Base-by-base conservation (phyloP, 768 basidiomycete species). In the Panaeolus cyanescens region DNA sequence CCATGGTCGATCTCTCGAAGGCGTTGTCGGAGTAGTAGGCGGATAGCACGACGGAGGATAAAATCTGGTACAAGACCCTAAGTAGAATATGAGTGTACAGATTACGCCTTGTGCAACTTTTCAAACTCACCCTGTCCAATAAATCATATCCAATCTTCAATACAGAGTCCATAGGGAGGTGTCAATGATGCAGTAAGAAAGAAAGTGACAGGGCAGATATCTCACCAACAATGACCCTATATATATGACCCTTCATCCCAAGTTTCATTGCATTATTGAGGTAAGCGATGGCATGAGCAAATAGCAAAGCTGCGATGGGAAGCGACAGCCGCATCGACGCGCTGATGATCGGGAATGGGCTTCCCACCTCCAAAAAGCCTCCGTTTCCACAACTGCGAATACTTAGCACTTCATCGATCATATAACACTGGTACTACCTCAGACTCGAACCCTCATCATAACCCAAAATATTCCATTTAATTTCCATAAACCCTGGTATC, bases 21-120 rank as follows among this genome's bases (percentile, higher is more conserved):
- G 32, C 86, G 73, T 64, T 83, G 81, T 32, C 81, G 79, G 60
- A 81, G 76, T 3, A 88, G 74, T 40, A 77, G 72, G 25, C 77
- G 71, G 40, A 79, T 74, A 56, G 71, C 72, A 19, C 65, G 66
- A 19, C 73, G 70, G 54, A 77, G 37, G 33, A 87, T 64, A 54
- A 84, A 79, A 68, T 90, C 89, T 22, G 89, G 90, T 17, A 90
- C 75, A 13, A 85, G 67, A 17, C 89, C 89, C 83, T 86, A 60
- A 32, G 53, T 31, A n/a, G n/a, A n/a, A n/a, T n/a, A n/a, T n/a
- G n/a, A n/a, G n/a, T n/a, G n/a, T n/a, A n/a, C n/a, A n/a, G n/a
- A n/a, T n/a, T n/a, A n/a, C n/a, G n/a, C n/a, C n/a, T n/a, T n/a
- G 36, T 4, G 36, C 36, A n/a, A 5, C 36, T 5, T 42, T 12